Percentiles rank a stretch among this genome's conserved stretches.
Evolutionary conservation across 208 protist species (phyloP).

Genomic region (Crithidia bombi): DNA sequence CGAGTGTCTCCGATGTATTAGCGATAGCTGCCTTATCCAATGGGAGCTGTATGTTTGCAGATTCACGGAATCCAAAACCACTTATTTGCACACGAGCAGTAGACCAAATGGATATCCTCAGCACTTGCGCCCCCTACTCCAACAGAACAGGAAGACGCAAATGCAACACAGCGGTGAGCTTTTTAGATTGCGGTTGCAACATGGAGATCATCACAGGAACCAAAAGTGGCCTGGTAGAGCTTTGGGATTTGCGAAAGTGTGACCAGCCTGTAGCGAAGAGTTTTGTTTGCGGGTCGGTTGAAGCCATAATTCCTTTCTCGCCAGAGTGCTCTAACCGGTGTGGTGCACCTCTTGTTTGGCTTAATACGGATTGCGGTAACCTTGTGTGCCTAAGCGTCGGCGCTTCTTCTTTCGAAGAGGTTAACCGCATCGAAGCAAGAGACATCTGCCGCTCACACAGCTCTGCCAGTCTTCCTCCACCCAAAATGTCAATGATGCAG

Average conservation of each 20-base stretch:
- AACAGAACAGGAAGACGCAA: background rate
- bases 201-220: conserved; percentile 51
- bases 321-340: conserved; percentile 1
- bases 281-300: conserved; percentile 21
- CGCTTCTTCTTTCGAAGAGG: conserved; percentile 24
- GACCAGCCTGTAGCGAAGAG: conserved; percentile 28
- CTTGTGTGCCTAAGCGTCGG: conserved; percentile 30
- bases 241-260: conserved; percentile 67
- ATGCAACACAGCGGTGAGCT: conserved; percentile 12
- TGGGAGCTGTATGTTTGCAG: conserved; percentile 49
- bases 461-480: conserved; percentile 38
- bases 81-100: conserved; percentile 20
- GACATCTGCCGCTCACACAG: conserved; percentile 34
- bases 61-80: conserved; percentile 30
- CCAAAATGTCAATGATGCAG: conserved; percentile 40
- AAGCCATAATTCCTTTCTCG: background rate
- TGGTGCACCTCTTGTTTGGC: conserved; percentile 32
- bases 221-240: conserved; percentile 45
- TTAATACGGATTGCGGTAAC: conserved; percentile 37
- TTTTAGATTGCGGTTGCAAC: conserved; percentile 15
- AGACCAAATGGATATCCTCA: conserved; percentile 12
- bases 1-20: conserved; percentile 37
- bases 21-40: conserved; percentile 54
- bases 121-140: background rate
- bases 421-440: conserved; percentile 20